Conservation (phyloP, 352 stramenopile species). For the Phytopythium litorale region DNA sequence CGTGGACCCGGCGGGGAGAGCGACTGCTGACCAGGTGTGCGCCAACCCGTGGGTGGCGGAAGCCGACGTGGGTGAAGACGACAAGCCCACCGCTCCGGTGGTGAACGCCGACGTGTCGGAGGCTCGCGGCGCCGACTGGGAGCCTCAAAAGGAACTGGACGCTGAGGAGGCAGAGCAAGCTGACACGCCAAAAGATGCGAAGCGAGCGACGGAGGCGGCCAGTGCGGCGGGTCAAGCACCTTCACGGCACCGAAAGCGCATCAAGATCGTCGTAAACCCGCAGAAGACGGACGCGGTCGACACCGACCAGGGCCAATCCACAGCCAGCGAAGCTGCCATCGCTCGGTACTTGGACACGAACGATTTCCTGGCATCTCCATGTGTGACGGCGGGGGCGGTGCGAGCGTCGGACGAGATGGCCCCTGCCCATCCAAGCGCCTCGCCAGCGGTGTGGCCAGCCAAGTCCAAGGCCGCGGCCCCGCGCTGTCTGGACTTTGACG, state of each 20-base stretch:
- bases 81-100: slow-evolving; percentile 9
- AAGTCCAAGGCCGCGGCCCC: slow-evolving; percentile 3
- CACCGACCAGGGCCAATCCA: background rate
- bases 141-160: slow-evolving; percentile 28
- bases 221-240: background rate
- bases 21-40: slow-evolving; percentile 33
- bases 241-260: slow-evolving; percentile 13
- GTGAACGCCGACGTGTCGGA: slow-evolving; percentile 4
- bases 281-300: background rate
- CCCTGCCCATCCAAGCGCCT: background rate
- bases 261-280: slow-evolving; percentile 18
- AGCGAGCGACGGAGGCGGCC: background rate
- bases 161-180: background rate
- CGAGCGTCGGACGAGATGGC: background rate
- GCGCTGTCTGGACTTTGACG: slow-evolving; percentile 1
- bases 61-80: slow-evolving; percentile 11
- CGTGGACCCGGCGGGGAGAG: slow-evolving; percentile 26
- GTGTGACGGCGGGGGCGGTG: background rate
- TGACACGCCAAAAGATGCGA: background rate
- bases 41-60: slow-evolving; percentile 36
- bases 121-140: background rate
- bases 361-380: background rate
- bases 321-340: background rate
- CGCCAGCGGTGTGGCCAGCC: slow-evolving; percentile 4
- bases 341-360: background rate